Conservation (phyloP, 495 filamentous ascomycete genomes). For the Aspergillus sclerotioniger region DNA sequence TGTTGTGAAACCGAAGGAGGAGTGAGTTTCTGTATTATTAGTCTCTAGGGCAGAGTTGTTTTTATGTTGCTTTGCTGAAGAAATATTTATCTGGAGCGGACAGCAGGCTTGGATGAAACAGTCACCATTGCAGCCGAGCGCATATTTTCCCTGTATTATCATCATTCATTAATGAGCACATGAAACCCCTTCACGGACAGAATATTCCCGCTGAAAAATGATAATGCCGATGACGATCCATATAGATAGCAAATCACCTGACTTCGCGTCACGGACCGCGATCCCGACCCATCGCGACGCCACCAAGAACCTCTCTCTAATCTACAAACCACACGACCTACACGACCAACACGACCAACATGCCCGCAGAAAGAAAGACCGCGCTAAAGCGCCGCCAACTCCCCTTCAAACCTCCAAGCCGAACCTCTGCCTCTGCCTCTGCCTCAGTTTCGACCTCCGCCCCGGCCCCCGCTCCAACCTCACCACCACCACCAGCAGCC, state of each 20-base stretch:
- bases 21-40: background rate
- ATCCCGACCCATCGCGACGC: background rate
- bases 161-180: too few relatives aligned
- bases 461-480: conserved; percentile 12
- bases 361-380: conserved; percentile 37
- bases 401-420: conserved; percentile 53
- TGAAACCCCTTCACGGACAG: too few relatives aligned
- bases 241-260: conserved; percentile 29
- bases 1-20: conserved; percentile 24
- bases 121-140: too few relatives aligned
- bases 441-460: conserved; percentile 14
- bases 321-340: background rate
- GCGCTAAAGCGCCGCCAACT: conserved; percentile 43
- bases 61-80: background rate
- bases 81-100: too few relatives aligned
- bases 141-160: too few relatives aligned
- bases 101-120: too few relatives aligned
- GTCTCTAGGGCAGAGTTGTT: background rate
- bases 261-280: conserved; percentile 30
- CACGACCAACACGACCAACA: conserved; percentile 4
- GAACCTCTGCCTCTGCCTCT: conserved; percentile 21
- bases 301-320: background rate
- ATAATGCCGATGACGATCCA: background rate
- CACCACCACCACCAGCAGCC: conserved; percentile 11
- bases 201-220: too few relatives aligned